Evolutionary conservation across 2,329 filamentous ascomycete genomes (phyloP), one percentile per base, ranked within the genome.

Genomic region (Mariannaea sp.): DNA sequence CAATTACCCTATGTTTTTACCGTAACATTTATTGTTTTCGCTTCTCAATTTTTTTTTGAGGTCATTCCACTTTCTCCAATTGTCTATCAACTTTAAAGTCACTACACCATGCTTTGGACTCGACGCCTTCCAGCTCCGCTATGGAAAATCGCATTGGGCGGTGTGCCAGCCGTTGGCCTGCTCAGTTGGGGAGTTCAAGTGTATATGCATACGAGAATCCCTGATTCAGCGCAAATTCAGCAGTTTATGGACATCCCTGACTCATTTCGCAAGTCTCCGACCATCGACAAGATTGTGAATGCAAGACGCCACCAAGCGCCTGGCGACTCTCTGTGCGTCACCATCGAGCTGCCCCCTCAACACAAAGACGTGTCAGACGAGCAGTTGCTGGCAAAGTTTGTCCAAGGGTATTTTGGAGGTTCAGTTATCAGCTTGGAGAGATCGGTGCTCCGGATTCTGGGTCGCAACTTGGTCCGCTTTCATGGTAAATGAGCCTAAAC

Each of bases 391-490:
- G 63, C 69, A 0, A 59, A 56, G 1, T 70, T 71, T 8, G 45
- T 67, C 1, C 66, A 57, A 10, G 67, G 62, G 0, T 71, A 67
- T 22, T 71, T 71, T 41, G 68, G 66, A 4, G 69, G 69, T 0
- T 41, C 58, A 1, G 69, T 71, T 0, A 59, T 71, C 32, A 58
- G 53, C 0, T 65, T 61, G 0, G 70, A 71, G 42, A 55, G 64
- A 7, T 27, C 53, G 4, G 39, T 49, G 0, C 50, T 69, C 1
- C 53, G 58, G 33, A 52, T 40, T 1, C n/a, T 60, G 7, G 50
- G 53, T 0, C 22, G 56, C 0, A 35, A 58, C 0, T 45, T 65
- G 1, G 59, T 64, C 5, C 20, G 33, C 6, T 66, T 66, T 17
- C 53, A 53, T 14, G 58, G 64, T 58, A 45, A 30, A 56, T 22